Base-by-base conservation (phyloP, 2,329 filamentous ascomycete genomes). In the Fusarium hainanense region DNA sequence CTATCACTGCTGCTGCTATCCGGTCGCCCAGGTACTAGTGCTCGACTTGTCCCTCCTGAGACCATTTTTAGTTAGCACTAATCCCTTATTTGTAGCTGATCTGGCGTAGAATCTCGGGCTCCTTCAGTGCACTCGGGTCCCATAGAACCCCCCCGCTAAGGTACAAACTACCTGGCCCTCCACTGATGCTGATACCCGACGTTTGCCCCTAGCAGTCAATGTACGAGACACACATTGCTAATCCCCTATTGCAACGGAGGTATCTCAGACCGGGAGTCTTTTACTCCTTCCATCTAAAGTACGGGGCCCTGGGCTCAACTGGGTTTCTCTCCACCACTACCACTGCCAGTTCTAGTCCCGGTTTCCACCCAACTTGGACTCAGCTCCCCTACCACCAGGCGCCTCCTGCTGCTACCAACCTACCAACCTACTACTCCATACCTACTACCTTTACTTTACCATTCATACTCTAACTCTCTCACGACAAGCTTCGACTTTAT, bases 401-500 rank as follows among this genome's bases (percentile, higher is more conserved):
- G 66, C 70, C 69, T 74, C 58, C 66, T 75, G 67, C 64, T 68
- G 68, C 66, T 54, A 51, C 55, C 58, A 50, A 56, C 44, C 49
- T 59, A 60, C 58, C 61, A 37, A 37, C 34, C 34, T 37, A 37
- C 34, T 56, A 63, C 47, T 40, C 58, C 58, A 55, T 60, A 60
- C 57, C 72, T 63, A 68, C 72, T 63, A 66, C 43, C 72, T 63
- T 61, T 69, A 69, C 72, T 57, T 74, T 55, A 54, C 61, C 52
- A 42, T 50, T 46, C 54, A 40, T 48, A 59, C 63, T 40, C 60
- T 60, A 54, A 54, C 30, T 64, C 66, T 71, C 58, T 71, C 69
- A 74, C 73, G 70, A 74, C 73, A 63, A 74, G 73, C 73, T 71
- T 75, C 74, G 71, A 72, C 66, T 75, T 66, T 72, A 73, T 66